Evolutionary conservation across 352 stramenopile species (phyloP).

Genomic region (Phytophthora cactorum): DNA sequence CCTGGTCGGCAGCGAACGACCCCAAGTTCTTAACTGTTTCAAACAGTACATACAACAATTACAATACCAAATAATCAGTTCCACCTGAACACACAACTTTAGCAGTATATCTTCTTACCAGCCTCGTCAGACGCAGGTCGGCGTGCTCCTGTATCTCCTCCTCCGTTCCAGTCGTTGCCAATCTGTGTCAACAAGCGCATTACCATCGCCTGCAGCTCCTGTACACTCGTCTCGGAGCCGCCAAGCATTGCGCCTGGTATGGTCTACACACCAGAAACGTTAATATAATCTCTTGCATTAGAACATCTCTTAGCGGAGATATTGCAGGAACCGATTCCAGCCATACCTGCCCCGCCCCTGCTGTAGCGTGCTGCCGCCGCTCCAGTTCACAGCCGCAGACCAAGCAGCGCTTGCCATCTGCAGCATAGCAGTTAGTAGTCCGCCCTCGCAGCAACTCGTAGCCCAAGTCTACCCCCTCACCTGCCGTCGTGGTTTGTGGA

Average conservation of each 20-base stretch:
- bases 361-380: constrained; percentile 10
- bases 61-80: constrained; percentile 6
- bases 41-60: background rate
- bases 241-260: constrained; percentile 1
- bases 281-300: background rate
- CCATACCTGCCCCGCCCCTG: constrained; percentile 11
- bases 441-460: background rate
- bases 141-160: constrained; percentile 32
- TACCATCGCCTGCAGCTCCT: constrained; percentile 55
- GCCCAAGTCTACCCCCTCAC: constrained; percentile 24
- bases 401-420: constrained; percentile 72
- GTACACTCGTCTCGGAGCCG: constrained; percentile 20
- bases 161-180: constrained; percentile 38
- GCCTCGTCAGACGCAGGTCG: constrained; percentile 61
- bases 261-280: constrained; percentile 9
- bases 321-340: background rate
- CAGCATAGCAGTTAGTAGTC: background rate
- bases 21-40: constrained; percentile 58
- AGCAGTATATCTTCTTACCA: constrained; percentile 29
- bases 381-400: constrained; percentile 69
- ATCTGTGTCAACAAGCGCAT: constrained; percentile 47
- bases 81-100: constrained; percentile 1
- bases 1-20: constrained; percentile 71
- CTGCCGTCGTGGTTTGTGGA: constrained; percentile 52
- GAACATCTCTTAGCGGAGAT: background rate